phyloP scores from a whole-genome alignment of 2,329 filamentous ascomycete genomes.

The Aspergillus nomiae region DNA sequence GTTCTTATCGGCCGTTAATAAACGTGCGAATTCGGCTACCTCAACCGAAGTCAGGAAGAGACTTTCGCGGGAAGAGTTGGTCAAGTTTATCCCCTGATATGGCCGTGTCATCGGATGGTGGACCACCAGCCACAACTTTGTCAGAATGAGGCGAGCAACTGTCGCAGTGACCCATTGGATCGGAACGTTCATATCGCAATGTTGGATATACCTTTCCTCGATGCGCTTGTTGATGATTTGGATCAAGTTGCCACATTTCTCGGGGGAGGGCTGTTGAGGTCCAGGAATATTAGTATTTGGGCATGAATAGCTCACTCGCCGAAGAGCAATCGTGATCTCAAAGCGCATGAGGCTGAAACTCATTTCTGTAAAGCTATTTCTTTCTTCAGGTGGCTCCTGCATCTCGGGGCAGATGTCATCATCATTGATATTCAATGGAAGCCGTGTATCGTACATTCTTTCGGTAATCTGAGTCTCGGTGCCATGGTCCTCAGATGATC shows the following conservation, averaged over 20 bases:
- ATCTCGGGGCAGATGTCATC: slow-evolving; percentile 53
- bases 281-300: slow-evolving; percentile 28
- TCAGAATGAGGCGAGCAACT: slow-evolving; percentile 70
- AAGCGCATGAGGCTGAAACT: slow-evolving; percentile 55
- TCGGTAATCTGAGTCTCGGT: slow-evolving; percentile 49
- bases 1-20: slow-evolving; percentile 64
- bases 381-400: slow-evolving; percentile 50
- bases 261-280: slow-evolving; percentile 22
- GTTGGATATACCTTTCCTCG: slow-evolving; percentile 57
- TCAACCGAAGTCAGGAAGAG: slow-evolving; percentile 73
- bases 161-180: slow-evolving; percentile 71
- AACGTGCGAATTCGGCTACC: slow-evolving; percentile 69
- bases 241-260: slow-evolving; percentile 49
- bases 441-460: slow-evolving; percentile 48
- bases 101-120: slow-evolving; percentile 72
- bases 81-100: slow-evolving; percentile 56
- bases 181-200: slow-evolving; percentile 54
- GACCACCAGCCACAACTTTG: slow-evolving; percentile 75
- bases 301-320: slow-evolving; percentile 41
- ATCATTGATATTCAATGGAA: slow-evolving; percentile 57
- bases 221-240: slow-evolving; percentile 57
- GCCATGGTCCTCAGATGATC: slow-evolving; percentile 54
- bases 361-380: slow-evolving; percentile 56
- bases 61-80: slow-evolving; percentile 65
- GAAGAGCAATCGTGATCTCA: slow-evolving; percentile 51